These are phyloP conservation scores for Carex cristatella DNA, from an alignment of 176 grass and related monocot species.

Conservation along the genomic window DNA sequence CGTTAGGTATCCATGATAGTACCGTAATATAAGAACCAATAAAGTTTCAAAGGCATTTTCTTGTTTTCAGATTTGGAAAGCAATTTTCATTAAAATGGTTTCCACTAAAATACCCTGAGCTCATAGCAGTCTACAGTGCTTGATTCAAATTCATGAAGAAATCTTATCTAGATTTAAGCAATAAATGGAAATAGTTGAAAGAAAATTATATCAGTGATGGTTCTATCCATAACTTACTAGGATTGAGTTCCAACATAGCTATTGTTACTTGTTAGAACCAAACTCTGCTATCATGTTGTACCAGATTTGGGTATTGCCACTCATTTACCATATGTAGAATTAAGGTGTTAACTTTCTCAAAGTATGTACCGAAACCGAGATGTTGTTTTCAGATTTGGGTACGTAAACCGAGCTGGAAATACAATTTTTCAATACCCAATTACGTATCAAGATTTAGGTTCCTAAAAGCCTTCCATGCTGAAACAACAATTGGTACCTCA, in stretches of 20 bases:
- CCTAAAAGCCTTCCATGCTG: no score
- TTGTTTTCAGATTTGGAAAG: background rate
- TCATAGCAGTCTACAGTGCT: background rate
- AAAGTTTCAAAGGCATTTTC: background rate
- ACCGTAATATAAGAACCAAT: background rate
- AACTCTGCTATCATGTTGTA: no score
- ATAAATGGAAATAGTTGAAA: background rate
- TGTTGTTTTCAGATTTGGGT: no score
- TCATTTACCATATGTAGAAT: no score
- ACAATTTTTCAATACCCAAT: no score
- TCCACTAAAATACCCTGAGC: background rate
- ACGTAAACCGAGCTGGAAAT: no score
- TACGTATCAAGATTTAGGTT: no score
- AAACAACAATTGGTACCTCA: no score
- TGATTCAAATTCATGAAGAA: background rate
- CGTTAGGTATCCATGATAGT: background rate
- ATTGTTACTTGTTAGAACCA: no score
- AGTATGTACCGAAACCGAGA: no score
- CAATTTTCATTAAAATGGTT: background rate
- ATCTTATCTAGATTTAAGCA: background rate
- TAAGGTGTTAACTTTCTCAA: no score
- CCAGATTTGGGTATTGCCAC: no score
- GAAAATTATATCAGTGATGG: background rate
- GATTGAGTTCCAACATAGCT: background rate
- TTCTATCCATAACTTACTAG: background rate